A percentile compares a stretch with the other conserved stretches of the same genome.
These are phyloP conservation scores for Polysphondylium violaceum DNA, from an alignment of 78 protist genomes.

Conservation along the genomic window DNA sequence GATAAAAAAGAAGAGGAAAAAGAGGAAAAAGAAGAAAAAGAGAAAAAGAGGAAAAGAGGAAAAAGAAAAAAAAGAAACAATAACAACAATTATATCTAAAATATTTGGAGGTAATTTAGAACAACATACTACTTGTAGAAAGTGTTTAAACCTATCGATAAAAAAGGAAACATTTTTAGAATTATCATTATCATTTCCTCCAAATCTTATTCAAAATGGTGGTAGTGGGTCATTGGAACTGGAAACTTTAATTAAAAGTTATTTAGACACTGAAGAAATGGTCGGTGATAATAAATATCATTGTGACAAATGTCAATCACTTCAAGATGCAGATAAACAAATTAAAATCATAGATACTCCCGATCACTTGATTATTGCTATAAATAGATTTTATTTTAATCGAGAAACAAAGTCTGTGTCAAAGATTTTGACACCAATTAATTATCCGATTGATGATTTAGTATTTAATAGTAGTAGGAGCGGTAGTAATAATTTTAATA, in stretches of 20 bases:
- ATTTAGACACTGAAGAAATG: slow-evolving; percentile 4
- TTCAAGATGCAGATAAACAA: slow-evolving; percentile 39
- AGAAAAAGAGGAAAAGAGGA: neutral
- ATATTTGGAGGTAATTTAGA: slow-evolving; percentile 31
- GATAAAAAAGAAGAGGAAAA: neutral
- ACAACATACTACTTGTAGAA: slow-evolving; percentile 7
- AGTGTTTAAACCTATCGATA: slow-evolving; percentile 16
- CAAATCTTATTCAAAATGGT: neutral
- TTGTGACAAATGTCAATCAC: slow-evolving; percentile 28
- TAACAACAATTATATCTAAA: neutral
- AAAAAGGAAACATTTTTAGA: slow-evolving; percentile 31
- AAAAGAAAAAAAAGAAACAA: neutral
- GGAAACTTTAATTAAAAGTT: slow-evolving; percentile 3
- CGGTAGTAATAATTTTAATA: neutral
- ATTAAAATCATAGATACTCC: slow-evolving; percentile 6
- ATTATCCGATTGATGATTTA: slow-evolving; percentile 9
- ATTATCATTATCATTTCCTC: slow-evolving; percentile 21
- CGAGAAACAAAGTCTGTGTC: slow-evolving; percentile 36
- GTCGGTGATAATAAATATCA: slow-evolving; percentile 33
- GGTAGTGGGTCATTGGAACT: neutral
- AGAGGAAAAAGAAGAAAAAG: neutral
- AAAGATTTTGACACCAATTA: slow-evolving; percentile 21
- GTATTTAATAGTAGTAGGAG: neutral
- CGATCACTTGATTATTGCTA: slow-evolving; percentile 16
- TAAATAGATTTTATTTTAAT: slow-evolving; percentile 27